Evolutionary conservation across 2,329 filamentous ascomycete genomes (phyloP), one percentile per base, ranked within the genome.

Genomic region (Verticillium klebahnii): DNA sequence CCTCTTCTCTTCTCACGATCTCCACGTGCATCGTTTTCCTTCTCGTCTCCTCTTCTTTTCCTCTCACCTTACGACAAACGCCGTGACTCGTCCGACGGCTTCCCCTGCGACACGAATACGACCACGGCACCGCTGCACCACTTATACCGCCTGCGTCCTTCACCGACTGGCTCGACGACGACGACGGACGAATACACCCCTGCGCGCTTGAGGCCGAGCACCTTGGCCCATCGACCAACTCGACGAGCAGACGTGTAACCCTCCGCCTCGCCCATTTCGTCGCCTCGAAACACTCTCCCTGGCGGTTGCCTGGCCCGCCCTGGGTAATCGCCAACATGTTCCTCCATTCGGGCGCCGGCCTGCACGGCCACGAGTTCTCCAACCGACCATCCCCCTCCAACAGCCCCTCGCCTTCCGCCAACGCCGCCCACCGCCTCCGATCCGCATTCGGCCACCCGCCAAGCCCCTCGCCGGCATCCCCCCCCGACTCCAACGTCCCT

Each of bases 351-450:
- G 84, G 83, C 56, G 84, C 84, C 58, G 82, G 83, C 72, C 76
- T 87, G 23, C 84, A 87, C 69, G 84, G 84, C 70, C 84, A 86
- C 69, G 83, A 86, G 69, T 86, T 83, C 67, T 85, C 83, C 34
- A 72, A 73, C 61, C 72, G 73, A 55, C 69, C 73, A 60, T 62
- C 72, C 29, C 67, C 73, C 69, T 70, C 45, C 66, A 72, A 60
- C 73, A 71, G 65, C 71, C 73, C 50, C 68, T 71, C 29, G 71
- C 68, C 65, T 76, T 75, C 70, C 75, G n/a, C 73, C 77, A 12
- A 73, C 81, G 6, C 66, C 82, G 39, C 75, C 77, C 60, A 78
- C 80, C 5, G 81, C 8, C 66, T 82, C 36, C 75, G 77, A 60
- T 79, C 80, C 5, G 74, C 79, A 34, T 71, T 81, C 52, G 70